Evolutionary conservation across 441 rosid species (phyloP).

Genomic region (Adansonia grandidieri): DNA sequence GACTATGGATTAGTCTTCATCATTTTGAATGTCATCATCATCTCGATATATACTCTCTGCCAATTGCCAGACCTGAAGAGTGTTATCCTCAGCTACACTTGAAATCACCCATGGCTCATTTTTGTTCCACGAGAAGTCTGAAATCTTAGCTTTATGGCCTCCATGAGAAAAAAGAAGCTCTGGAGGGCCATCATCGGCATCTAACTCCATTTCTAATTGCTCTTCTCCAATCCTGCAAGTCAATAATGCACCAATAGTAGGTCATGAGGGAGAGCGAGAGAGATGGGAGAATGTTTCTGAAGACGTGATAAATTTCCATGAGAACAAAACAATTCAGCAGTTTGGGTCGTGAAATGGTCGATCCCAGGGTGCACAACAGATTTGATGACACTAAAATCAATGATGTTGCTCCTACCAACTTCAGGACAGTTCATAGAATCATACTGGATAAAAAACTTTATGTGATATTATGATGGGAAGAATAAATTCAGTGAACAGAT

Average conservation of each 20-base stretch:
- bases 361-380: background rate
- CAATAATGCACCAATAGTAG: constrained; percentile 6
- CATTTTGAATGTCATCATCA: constrained; percentile 43
- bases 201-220: constrained; percentile 75
- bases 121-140: constrained; percentile 88
- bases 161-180: constrained; percentile 90
- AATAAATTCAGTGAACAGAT: background rate
- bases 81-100: constrained; percentile 84
- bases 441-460: background rate
- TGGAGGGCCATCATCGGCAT: constrained; percentile 88
- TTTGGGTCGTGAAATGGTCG: background rate
- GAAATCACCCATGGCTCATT: constrained; percentile 82
- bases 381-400: too few relatives aligned
- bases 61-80: constrained; percentile 87
- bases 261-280: background rate
- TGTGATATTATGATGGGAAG: background rate
- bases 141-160: constrained; percentile 84
- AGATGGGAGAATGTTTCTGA: background rate
- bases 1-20: constrained; percentile 18
- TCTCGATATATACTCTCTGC: constrained; percentile 78
- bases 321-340: background rate
- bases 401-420: background rate
- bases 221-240: constrained; percentile 82
- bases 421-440: background rate
- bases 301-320: background rate